Base-by-base conservation (phyloP, 2,329 filamentous ascomycete genomes). In the Stagonosporopsis vannaccii region DNA sequence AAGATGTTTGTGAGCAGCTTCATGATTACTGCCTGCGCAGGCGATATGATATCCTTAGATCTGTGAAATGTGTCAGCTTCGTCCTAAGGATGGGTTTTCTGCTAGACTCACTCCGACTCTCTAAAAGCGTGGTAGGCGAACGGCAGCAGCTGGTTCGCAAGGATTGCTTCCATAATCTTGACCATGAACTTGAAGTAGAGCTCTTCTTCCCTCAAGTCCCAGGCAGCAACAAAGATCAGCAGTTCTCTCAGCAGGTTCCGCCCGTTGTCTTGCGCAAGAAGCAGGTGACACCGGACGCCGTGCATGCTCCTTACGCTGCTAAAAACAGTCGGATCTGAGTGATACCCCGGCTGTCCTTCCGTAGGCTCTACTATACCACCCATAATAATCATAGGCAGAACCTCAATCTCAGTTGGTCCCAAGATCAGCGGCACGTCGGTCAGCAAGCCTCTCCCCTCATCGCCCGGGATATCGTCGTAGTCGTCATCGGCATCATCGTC, bases 141-240 rank as follows among this genome's bases (percentile, higher is more conserved):
- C 0, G 93, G 93, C 73, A 97, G 89, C 25, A 98, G 81, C 1
- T 91, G 92, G 62, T 92, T 96, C 63, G 93, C 89, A 46, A 97
- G 87, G 42, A 97, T 90, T 0, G 94, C 91, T 72, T 97, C 91
- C 78, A 97, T 91, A 58, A 98, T 97, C 76, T 97, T 93, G 40
- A 92, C 90, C 76, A 96, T 97, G 74, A 97, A 91, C 74, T 97
- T 94, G 80, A 97, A 97, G 70, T 97, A 97, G 33, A 97, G 86
- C 59, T 96, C 92, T 58, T 94, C 89, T 73, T 98, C 93, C 36
- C 92, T 90, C 68, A 97, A 88, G 71, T 97, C 94, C 94, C 94
- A 98, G 8, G 96, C 93, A 5, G 94, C 94, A 60, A 97, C 96
- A 74, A 97, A 97, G 56, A 98, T 96, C 39, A 98, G 82, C 69